phyloP scores from a whole-genome alignment of 176 grass and related monocot species.

The Cenchrus americanus region DNA sequence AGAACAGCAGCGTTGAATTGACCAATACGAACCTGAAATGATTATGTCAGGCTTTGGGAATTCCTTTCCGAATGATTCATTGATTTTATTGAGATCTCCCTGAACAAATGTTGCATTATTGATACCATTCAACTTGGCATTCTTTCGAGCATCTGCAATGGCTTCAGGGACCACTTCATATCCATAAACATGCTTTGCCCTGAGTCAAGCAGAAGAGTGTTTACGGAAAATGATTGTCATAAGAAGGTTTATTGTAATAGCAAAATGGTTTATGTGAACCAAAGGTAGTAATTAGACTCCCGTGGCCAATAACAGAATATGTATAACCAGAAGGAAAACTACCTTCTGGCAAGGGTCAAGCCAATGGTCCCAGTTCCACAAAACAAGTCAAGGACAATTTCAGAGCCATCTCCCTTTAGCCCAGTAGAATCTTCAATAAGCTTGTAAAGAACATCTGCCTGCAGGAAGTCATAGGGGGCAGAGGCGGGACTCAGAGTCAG shows the following conservation, averaged over 20 bases:
- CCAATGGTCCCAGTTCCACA: slow-evolving; percentile 98
- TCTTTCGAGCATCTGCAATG: slow-evolving; percentile 74
- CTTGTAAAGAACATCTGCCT: slow-evolving; percentile 93
- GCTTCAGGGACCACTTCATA: slow-evolving; percentile 96
- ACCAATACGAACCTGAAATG: slow-evolving; percentile 72
- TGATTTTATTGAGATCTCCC: slow-evolving; percentile 97
- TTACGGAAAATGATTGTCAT: slow-evolving; percentile 17
- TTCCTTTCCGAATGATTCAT: slow-evolving; percentile 77
- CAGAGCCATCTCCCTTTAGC: slow-evolving; percentile 86
- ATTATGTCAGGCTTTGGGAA: slow-evolving; percentile 90
- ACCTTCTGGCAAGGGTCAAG: slow-evolving; percentile 91
- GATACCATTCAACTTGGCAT: slow-evolving; percentile 80
- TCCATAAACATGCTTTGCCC: slow-evolving; percentile 85
- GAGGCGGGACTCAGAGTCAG: not conserved
- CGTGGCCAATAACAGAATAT: not conserved
- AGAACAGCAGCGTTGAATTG: slow-evolving; percentile 12
- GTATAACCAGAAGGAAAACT: not conserved
- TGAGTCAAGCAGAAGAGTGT: slow-evolving; percentile 42
- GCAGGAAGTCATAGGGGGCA: slow-evolving; percentile 26
- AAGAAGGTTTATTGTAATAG: not conserved
- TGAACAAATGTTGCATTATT: slow-evolving; percentile 91
- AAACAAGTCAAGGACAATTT: slow-evolving; percentile 93
- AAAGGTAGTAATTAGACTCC: slow-evolving; percentile 3
- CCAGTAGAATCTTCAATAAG: slow-evolving; percentile 86
- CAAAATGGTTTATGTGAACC: slow-evolving; percentile 13